Evolutionary conservation across 129 eudicot genomes (phyloP).

Genomic region (Flaveria ramosissima): DNA sequence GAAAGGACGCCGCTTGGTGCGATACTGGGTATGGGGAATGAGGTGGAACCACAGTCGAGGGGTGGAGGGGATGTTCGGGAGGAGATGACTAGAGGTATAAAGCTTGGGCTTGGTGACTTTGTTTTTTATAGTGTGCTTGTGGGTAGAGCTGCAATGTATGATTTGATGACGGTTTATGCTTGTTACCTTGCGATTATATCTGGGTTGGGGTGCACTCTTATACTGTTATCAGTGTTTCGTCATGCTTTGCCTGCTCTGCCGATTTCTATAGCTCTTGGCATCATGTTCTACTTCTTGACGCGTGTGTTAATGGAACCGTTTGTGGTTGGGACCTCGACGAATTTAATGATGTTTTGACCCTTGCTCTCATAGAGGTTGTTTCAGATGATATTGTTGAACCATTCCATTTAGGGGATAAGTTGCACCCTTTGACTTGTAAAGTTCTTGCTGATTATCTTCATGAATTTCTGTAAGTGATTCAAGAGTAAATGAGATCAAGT

Average conservation of each 20-base stretch:
- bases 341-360: conserved; percentile 82
- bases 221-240: conserved; percentile 84
- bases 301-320: conserved; percentile 94
- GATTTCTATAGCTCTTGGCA: conserved; percentile 81
- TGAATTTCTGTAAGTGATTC: conserved; percentile 12
- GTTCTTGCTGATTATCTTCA: too few species aligned
- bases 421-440: not conserved
- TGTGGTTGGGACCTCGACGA: conserved; percentile 87
- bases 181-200: conserved; percentile 97
- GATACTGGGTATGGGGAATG: conserved; percentile 37
- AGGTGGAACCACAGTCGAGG: conserved; percentile 31
- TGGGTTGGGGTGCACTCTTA: conserved; percentile 92
- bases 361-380: conserved; percentile 5
- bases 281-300: conserved; percentile 90
- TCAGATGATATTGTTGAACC: conserved; percentile 16
- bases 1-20: conserved; percentile 43
- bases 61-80: conserved; percentile 3
- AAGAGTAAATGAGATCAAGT: conserved; percentile 30
- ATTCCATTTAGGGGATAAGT: conserved; percentile 23
- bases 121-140: conserved; percentile 96
- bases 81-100: conserved; percentile 62
- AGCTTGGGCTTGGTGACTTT: conserved; percentile 95
- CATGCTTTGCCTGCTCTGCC: conserved; percentile 99
- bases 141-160: conserved; percentile 99
- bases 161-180: conserved; percentile 98